Percentiles rank a stretch among this genome's conserved stretches.
These are phyloP conservation scores for Fusarium newnesense DNA, from an alignment of 2,329 filamentous ascomycete species.

Conservation along the genomic window DNA sequence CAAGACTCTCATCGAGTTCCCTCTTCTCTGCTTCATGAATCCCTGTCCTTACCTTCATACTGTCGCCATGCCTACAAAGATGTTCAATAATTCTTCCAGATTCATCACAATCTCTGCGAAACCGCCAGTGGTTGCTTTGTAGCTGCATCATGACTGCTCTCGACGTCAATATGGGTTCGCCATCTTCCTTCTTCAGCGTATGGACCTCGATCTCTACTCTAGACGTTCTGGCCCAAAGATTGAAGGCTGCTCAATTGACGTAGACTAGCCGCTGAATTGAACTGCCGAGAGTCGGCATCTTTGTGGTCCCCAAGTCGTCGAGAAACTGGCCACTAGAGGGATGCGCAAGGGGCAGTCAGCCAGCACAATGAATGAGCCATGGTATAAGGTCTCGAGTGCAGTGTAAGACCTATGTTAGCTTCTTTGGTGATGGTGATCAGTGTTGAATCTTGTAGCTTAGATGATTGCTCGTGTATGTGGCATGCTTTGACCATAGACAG, in stretches of 20 bases:
- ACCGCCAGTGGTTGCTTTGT: not conserved
- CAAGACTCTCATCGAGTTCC: not conserved
- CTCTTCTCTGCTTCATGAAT: not conserved
- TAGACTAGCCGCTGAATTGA: too few species aligned
- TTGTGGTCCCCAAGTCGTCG: rapidly evolving
- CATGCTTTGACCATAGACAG: too few species aligned
- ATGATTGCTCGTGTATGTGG: rapidly evolving
- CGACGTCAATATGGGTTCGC: not conserved
- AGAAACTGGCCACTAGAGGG: too few species aligned
- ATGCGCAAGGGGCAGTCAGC: rapidly evolving
- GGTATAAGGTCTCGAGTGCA: rapidly evolving
- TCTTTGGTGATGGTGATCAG: not conserved
- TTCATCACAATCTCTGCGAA: too few species aligned
- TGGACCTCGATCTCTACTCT: not conserved
- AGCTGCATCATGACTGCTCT: not conserved
- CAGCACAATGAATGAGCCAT: not conserved
- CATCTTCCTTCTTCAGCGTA: rapidly evolving
- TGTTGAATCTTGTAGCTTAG: too few species aligned
- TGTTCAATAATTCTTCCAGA: rapidly evolving
- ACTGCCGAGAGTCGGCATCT: too few species aligned
- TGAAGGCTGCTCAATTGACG: not conserved
- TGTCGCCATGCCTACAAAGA: not conserved
- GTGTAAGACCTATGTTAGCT: rapidly evolving
- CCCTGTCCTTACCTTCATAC: not conserved
- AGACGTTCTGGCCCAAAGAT: too few species aligned